Evolutionary conservation across 2,329 filamentous ascomycete species (phyloP).

Genomic region (Clathrospora elynae): DNA sequence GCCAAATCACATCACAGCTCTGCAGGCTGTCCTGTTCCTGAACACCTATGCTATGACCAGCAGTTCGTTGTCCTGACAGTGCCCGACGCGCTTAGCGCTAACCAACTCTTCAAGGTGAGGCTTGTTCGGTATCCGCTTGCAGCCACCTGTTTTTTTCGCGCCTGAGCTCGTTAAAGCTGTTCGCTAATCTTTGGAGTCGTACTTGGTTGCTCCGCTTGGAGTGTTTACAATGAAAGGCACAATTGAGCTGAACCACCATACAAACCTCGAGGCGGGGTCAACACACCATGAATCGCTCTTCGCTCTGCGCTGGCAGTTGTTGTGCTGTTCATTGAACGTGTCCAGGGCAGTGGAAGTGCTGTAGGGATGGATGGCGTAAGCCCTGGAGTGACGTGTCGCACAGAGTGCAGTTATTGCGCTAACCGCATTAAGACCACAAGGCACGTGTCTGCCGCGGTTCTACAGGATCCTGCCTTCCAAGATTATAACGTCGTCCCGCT

Average conservation of each 20-base stretch:
- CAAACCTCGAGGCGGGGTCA: constrained; percentile 25
- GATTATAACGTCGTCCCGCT: too few species aligned
- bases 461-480: too few species aligned
- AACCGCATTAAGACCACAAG: constrained; percentile 16
- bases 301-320: constrained; percentile 35
- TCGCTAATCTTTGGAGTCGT: too few species aligned
- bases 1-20: constrained; percentile 34
- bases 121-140: constrained; percentile 23
- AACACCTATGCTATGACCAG: constrained; percentile 34
- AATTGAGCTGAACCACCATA: constrained; percentile 14
- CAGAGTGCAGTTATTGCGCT: constrained; percentile 22
- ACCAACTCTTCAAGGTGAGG: constrained; percentile 16
- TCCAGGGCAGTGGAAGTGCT: constrained; percentile 21
- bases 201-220: constrained; percentile 21
- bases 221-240: constrained; percentile 15
- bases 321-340: constrained; percentile 34
- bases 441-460: constrained; percentile 11
- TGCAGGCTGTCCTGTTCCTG: constrained; percentile 30
- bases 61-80: constrained; percentile 25
- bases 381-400: constrained; percentile 36
- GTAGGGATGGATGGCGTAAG: constrained; percentile 18
- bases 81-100: constrained; percentile 14
- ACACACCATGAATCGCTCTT: constrained; percentile 25
- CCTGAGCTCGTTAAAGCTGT: too few species aligned
- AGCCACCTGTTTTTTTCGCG: too few species aligned